phyloP scores from a whole-genome alignment of 2,329 filamentous ascomycete genomes.

The Sarocladium kiliense region DNA sequence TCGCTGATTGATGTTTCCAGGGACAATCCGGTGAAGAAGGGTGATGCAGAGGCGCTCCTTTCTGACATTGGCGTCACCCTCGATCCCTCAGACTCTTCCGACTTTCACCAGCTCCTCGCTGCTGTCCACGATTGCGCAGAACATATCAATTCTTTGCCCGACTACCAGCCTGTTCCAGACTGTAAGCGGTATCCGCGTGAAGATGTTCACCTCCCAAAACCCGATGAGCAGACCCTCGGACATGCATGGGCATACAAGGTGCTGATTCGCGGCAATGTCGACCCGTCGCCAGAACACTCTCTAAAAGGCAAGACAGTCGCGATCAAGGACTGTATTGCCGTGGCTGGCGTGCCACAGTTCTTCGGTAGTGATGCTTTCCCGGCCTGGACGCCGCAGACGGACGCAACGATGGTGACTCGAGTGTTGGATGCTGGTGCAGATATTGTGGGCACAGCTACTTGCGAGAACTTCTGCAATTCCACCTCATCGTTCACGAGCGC shows the following conservation, averaged over 20 bases:
- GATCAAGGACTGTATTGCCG: constrained; percentile 50
- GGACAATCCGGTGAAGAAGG: constrained; percentile 34
- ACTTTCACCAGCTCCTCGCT: constrained; percentile 43
- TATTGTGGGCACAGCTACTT: constrained; percentile 45
- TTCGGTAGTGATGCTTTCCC: constrained; percentile 44
- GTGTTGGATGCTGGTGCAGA: constrained; percentile 44
- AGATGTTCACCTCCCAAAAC: constrained; percentile 32
- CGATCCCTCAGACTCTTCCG: constrained; percentile 29
- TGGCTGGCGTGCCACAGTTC: constrained; percentile 48
- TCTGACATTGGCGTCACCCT: constrained; percentile 30
- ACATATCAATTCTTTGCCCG: constrained; percentile 35
- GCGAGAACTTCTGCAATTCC: constrained; percentile 48
- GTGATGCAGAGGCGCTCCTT: constrained; percentile 31
- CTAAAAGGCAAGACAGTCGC: constrained; percentile 41
- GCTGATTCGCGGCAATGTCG: constrained; percentile 29
- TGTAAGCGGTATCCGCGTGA: constrained; percentile 37
- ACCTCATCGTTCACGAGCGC: constrained; percentile 41
- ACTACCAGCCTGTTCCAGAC: constrained; percentile 39
- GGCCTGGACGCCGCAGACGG: constrained; percentile 44
- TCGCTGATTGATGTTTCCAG: constrained; percentile 18
- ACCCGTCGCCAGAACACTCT: constrained; percentile 10
- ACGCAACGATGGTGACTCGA: constrained; percentile 48
- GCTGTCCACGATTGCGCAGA: constrained; percentile 47
- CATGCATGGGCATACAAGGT: constrained; percentile 48
- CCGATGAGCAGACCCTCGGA: constrained; percentile 38